Percentiles rank a stretch among this genome's conserved stretches.
Conservation (phyloP, 192 early-diverging fungal genomes). For the Coemansia sp. region DNA sequence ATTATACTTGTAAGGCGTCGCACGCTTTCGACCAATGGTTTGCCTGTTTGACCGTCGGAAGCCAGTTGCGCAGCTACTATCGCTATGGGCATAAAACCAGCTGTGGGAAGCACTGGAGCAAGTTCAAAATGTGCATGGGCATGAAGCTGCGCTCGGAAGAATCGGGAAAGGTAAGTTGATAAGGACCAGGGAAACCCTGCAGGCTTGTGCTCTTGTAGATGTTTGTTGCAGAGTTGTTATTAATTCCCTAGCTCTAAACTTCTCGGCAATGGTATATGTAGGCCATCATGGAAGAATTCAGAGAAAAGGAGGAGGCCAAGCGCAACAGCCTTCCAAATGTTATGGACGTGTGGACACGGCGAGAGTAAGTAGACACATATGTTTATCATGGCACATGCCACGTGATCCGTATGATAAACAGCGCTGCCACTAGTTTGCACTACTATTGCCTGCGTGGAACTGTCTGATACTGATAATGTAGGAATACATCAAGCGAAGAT, state of each 20-base stretch:
- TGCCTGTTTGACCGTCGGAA: conserved; percentile 46
- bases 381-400: neutral
- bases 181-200: neutral
- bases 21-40: conserved; percentile 51
- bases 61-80: conserved; percentile 53
- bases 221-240: neutral
- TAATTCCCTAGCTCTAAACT: neutral
- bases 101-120: conserved; percentile 48
- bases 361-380: conserved; percentile 14
- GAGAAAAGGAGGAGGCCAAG: conserved; percentile 24
- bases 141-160: conserved; percentile 41
- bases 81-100: conserved; percentile 43
- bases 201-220: neutral
- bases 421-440: neutral
- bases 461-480: neutral
- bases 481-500: neutral
- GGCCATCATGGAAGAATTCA: conserved; percentile 32
- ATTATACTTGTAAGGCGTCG: conserved; percentile 49
- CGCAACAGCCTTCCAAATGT: conserved; percentile 32
- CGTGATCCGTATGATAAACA: neutral
- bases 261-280: neutral
- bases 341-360: conserved; percentile 45
- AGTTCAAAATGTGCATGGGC: conserved; percentile 39
- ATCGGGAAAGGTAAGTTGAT: conserved; percentile 13
- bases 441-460: neutral